Base-by-base conservation (phyloP, 2,329 filamentous ascomycete species). In the Fusarium annulatum region DNA sequence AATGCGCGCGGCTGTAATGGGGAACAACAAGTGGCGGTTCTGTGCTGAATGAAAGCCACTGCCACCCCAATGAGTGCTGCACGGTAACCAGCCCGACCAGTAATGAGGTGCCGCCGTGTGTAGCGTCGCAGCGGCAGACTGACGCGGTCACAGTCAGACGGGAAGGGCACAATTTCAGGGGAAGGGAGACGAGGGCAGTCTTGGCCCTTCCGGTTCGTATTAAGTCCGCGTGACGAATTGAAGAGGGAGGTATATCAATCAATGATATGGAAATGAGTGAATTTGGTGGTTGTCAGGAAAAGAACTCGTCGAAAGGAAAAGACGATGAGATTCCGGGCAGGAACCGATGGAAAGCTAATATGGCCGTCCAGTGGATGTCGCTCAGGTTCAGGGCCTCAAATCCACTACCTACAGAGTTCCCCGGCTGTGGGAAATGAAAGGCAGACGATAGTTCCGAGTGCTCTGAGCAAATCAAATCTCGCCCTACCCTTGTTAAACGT, bases 401-500 rank as follows among this genome's bases (percentile, higher is more conserved):
- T 61, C 23, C 33, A 61, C 45, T 21, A 15, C 12, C 39, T 62
- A 30, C 30, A 39, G n/a, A 33, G 30, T 39, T 38, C 53, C 39
- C 41, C 45, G 30, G 39, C 23, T 33, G 36, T 36, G 55, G 67
- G 76, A 78, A 77, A 78, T 78, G 76, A 78, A 75, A 68, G 69
- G 71, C 60, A 46, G 46, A 57, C 67, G 64, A 52, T 67, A 68
- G 65, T 41, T 48, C 70, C 51, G 56, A 55, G 55, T 57, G 55
- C 46, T 64, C 30, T 52, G 39, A 64, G 62, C 60, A 59, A 73
- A 72, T 67, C 53, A 66, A 39, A 53, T 56, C 41, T n/a, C 46
- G 48, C 49, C 49, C 43, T 51, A 19, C 34, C 68, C 61, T 52
- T 46, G 62, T 65, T 62, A 56, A 46, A 48, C 51, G 70, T 70